A percentile compares a stretch with the other conserved stretches of the same genome.
Evolutionary conservation across 2,329 filamentous ascomycete genomes (phyloP).

Genomic region (Erysiphe pisi): DNA sequence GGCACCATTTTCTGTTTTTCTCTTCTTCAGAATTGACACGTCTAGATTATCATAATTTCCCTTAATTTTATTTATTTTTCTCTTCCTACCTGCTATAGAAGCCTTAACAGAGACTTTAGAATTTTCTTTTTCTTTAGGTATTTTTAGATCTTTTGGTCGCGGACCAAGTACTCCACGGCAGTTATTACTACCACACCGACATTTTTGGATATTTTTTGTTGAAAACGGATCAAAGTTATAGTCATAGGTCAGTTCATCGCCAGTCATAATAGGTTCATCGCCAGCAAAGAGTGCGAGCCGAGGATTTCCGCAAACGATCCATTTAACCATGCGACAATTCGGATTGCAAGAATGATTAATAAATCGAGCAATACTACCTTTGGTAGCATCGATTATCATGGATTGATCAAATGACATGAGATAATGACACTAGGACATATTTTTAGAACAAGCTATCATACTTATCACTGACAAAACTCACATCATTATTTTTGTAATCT

Average conservation of each 20-base stretch:
- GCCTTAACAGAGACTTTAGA: conserved; percentile 40
- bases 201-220: conserved; percentile 56
- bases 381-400: conserved; percentile 96
- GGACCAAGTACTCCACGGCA: conserved; percentile 55
- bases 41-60: conserved; percentile 32
- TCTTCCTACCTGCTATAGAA: background rate
- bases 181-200: conserved; percentile 52
- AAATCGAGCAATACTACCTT: conserved; percentile 90
- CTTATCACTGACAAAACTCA: conserved; percentile 41
- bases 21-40: conserved; percentile 39
- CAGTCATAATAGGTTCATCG: conserved; percentile 78
- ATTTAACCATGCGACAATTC: conserved; percentile 97
- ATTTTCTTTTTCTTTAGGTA: conserved; percentile 40
- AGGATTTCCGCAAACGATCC: conserved; percentile 86
- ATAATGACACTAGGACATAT: conserved; percentile 69
- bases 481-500: conserved; percentile 85
- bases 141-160: conserved; percentile 47
- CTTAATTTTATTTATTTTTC: background rate
- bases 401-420: conserved; percentile 98
- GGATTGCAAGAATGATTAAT: conserved; percentile 97
- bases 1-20: conserved; percentile 41
- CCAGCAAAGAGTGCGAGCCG: conserved; percentile 96
- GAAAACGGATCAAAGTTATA: conserved; percentile 63
- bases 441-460: background rate
- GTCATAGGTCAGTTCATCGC: conserved; percentile 94